Evolutionary conservation across 371 early-diverging fungal species (phyloP), one percentile per base, ranked within the genome.

Genomic region (Mortierella sp.): DNA sequence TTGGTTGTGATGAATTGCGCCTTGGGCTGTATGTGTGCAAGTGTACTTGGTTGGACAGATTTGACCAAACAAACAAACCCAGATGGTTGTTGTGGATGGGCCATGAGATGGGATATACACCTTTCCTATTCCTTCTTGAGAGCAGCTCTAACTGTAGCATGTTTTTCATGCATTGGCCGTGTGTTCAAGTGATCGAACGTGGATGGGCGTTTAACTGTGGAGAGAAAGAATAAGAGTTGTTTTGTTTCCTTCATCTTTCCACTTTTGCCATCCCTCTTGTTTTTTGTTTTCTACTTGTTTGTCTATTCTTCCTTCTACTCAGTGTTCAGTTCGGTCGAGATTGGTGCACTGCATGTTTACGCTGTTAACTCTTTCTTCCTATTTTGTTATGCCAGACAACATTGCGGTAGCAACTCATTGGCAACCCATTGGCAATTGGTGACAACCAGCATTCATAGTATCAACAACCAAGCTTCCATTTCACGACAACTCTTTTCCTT

Each of bases 161-260:
- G 61, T 61, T 61, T 22, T 2, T 31, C 14, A 34, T 37, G 61
- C 61, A 61, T 61, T 61, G n/a, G n/a, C n/a, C n/a, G n/a, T n/a
- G n/a, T 48, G 61, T 61, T 61, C 61, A 61, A 61, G 61, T 61
- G 61, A 61, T 61, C 61, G 61, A 61, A n/a, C n/a, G n/a, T n/a
- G n/a, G 19, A 16, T 22, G 19, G 37, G 61, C 19, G 31, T 34
- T 53, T 31, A 5, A 4, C 13, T 61, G 61, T 34, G 61, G 58
- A 58, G 55, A 53, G 14, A 31, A 26, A 53, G n/a, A 53, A 9
- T 26, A 13, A 26, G 47, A 10, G 0, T 29, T 58, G 11, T 2
- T 34, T 2, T 22, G 19, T 55, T 10, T 1, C 19, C 45, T 4
- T 9, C 24, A 24, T 50, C 10, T n/a, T 48, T 9, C n/a, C 10